Evolutionary conservation across 208 protist species (phyloP), one percentile per base, ranked within the genome.

Genomic region (Trichomonas vaginalis): DNA sequence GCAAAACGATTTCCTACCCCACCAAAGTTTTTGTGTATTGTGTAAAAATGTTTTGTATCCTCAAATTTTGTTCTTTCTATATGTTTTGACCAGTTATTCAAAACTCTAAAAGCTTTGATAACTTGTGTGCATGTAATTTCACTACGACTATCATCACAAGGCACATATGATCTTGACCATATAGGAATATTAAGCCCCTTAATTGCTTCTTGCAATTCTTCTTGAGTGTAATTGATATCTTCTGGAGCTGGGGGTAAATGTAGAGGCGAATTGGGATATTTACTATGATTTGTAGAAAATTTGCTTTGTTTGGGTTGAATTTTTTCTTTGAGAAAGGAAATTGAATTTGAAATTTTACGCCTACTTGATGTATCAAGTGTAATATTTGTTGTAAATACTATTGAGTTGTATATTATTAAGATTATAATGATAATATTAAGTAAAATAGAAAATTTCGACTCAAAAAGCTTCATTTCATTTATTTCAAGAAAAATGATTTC

Each of bases 51-150:
- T 21, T 92, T 51, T 0, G 32, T 40, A 39, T 92, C 45, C 51
- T 42, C 1, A 47, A 92, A 92, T 35, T 8, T 8, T 39, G 23
- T 39, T 45, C 45, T 92, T 49, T 92, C 14, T 92, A 45, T 35
- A 14, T 35, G 47, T 88, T 88, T 40, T 0, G 82, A 35, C 86
- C 86, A 92, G 15, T 15, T 27, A 48, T 92, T 92, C 17, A 92
- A 56, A 39, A 51, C 46, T 51, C 86, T 48, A 14, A 15, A 92
- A 39, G 86, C 86, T 48, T 92, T 17, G 39, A 92, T 45, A 37
- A 47, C 51, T 51, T 92, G 86, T 56, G 86, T 23, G 45, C 86
- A 92, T 17, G 86, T 92, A 39, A 92, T 45, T 92, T 92, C 86
- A 39, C 86, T 92, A 35, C 51, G 32, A 27, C 45, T 40, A 17